A percentile compares a stretch with the other conserved stretches of the same genome.
These are phyloP conservation scores for Telfairia occidentalis DNA, from an alignment of 331 rosid genomes.

Conservation along the genomic window DNA sequence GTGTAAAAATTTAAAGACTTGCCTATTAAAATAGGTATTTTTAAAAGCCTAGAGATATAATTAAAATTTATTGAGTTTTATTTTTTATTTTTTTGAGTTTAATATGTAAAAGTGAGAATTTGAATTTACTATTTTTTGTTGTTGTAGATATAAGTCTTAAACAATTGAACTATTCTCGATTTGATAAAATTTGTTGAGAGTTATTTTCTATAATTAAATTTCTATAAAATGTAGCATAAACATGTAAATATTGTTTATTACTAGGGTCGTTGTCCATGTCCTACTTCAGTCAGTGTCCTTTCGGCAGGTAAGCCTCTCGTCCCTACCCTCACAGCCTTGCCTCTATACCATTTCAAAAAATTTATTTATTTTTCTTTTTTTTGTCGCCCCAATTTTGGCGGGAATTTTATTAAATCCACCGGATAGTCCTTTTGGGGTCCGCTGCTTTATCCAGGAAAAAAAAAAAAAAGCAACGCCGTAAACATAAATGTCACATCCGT, in stretches of 20 bases:
- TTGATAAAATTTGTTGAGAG: no score
- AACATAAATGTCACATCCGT: background rate
- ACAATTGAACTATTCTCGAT: no score
- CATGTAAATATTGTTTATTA: background rate
- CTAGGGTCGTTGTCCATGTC: background rate
- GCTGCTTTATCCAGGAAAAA: background rate
- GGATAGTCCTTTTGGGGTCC: conserved; percentile 13
- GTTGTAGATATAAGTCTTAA: no score
- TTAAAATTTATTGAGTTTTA: no score
- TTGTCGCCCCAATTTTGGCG: background rate
- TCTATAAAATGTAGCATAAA: background rate
- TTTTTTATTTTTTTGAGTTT: no score
- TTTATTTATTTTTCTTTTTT: background rate
- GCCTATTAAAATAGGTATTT: no score
- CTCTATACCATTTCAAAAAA: background rate
- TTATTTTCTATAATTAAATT: no score
- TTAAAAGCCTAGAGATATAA: no score
- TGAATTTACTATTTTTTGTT: no score
- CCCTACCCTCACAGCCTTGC: background rate
- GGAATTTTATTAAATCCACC: conserved; percentile 9
- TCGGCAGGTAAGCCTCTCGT: conserved; percentile 7
- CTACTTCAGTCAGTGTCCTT: background rate
- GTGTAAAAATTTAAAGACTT: no score
- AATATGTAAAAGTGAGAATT: no score
- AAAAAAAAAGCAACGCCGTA: background rate